Conservation (phyloP, 2,329 filamentous ascomycete species). For the Sordariomycetes sp. region DNA sequence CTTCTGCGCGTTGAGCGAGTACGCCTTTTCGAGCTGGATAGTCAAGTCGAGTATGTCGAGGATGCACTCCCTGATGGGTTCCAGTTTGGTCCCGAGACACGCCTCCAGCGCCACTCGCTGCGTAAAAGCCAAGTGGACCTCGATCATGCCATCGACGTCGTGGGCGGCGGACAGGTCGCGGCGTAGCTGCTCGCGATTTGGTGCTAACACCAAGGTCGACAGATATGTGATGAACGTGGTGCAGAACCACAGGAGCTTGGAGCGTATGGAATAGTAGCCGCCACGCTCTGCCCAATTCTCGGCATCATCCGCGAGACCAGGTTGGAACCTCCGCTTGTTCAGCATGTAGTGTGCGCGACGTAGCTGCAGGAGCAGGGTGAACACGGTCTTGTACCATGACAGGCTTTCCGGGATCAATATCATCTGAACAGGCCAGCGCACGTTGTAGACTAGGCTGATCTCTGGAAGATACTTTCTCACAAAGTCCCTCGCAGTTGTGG, state of each 20-base stretch:
- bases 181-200: conserved; percentile 42
- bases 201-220: conserved; percentile 56
- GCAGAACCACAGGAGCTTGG: conserved; percentile 65
- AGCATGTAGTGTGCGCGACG: conserved; percentile 58
- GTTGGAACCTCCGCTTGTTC: conserved; percentile 34
- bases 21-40: conserved; percentile 52
- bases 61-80: conserved; percentile 58
- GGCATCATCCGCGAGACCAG: conserved; percentile 22
- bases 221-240: conserved; percentile 65
- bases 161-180: conserved; percentile 42
- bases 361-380: conserved; percentile 65
- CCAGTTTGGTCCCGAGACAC: conserved; percentile 54
- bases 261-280: conserved; percentile 47
- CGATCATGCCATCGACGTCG: conserved; percentile 74
- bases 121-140: conserved; percentile 51
- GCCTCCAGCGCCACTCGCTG: conserved; percentile 52
- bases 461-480: conserved; percentile 43
- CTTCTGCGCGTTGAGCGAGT: conserved; percentile 23
- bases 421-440: conserved; percentile 56
- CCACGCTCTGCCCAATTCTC: conserved; percentile 27
- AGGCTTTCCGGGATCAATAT: conserved; percentile 56
- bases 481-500: conserved; percentile 37
- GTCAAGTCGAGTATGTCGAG: conserved; percentile 66
- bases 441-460: conserved; percentile 54
- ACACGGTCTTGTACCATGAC: conserved; percentile 55